Conservation (phyloP, 2,329 filamentous ascomycete genomes). For the Orbilia ellipsospora region DNA sequence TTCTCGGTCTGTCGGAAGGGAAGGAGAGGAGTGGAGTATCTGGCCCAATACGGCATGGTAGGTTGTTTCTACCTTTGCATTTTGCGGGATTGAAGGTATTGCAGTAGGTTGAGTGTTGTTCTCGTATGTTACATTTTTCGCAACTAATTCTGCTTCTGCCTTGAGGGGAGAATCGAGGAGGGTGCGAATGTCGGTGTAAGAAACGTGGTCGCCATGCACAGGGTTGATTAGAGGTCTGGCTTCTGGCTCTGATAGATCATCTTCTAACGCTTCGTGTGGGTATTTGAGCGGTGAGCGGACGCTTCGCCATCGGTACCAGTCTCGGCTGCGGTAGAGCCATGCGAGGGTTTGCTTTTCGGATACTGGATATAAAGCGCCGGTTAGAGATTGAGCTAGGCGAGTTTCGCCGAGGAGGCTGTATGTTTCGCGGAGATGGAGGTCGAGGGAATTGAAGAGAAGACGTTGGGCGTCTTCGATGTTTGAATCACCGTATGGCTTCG, state of each 20-base stretch:
- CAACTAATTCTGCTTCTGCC: too few species aligned
- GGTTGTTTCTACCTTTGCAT: slow-evolving; percentile 32
- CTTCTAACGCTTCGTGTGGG: not conserved
- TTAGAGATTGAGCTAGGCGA: slow-evolving; percentile 10
- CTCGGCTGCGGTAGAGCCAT: slow-evolving; percentile 57
- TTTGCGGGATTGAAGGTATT: slow-evolving; percentile 8
- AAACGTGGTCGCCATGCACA: slow-evolving; percentile 21
- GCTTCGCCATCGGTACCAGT: slow-evolving; percentile 58
- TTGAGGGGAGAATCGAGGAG: slow-evolving; percentile 28
- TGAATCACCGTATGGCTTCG: slow-evolving; percentile 36
- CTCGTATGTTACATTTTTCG: too few species aligned
- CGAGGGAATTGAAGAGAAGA: slow-evolving; percentile 57
- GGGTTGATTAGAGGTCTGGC: slow-evolving; percentile 31
- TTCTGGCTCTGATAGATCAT: slow-evolving; percentile 6
- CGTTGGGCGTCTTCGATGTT: slow-evolving; percentile 58
- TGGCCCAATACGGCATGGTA: slow-evolving; percentile 47
- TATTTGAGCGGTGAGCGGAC: slow-evolving; percentile 29
- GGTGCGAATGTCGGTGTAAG: slow-evolving; percentile 27
- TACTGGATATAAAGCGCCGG: slow-evolving; percentile 57
- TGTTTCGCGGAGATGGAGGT: slow-evolving; percentile 56
- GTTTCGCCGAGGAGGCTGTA: slow-evolving; percentile 54
- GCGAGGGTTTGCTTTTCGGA: slow-evolving; percentile 56
- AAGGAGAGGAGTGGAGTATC: slow-evolving; percentile 54
- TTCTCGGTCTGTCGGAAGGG: slow-evolving; percentile 38
- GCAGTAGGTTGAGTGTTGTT: not conserved